Evolutionary conservation across 257 asterid genomes (phyloP).

Genomic region (Coffea eugenioides): DNA sequence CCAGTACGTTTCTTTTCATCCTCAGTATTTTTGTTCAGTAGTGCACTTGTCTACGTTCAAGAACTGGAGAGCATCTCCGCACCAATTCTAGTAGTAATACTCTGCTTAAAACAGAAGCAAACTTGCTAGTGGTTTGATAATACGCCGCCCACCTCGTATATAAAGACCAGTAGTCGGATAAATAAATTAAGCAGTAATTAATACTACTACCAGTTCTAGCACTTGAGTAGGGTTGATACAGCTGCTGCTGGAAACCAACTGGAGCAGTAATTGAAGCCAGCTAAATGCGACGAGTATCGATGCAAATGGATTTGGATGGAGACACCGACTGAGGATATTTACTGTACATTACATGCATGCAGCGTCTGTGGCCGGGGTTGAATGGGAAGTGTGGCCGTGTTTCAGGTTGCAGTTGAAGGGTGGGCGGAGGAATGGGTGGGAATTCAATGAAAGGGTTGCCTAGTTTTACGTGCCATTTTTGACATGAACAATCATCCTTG

Average conservation of each 20-base stretch:
- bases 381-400: not conserved
- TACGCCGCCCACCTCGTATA: too few relatives aligned
- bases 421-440: slow-evolving; percentile 14
- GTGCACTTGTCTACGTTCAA: not conserved
- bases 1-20: slow-evolving; percentile 28
- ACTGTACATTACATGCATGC: not conserved
- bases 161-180: too few relatives aligned
- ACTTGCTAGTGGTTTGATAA: too few relatives aligned
- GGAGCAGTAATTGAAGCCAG: slow-evolving; percentile 24
- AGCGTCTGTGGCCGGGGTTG: not conserved
- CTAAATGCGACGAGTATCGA: slow-evolving; percentile 30
- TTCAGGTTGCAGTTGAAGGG: slow-evolving; percentile 11
- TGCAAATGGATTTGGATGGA: slow-evolving; percentile 22
- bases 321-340: slow-evolving; percentile 1
- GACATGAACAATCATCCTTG: not conserved
- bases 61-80: not conserved
- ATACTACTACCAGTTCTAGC: too few relatives aligned
- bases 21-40: not conserved
- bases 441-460: slow-evolving; percentile 26
- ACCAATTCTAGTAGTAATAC: too few relatives aligned
- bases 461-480: slow-evolving; percentile 37
- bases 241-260: not conserved
- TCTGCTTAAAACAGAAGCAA: not conserved
- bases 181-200: too few relatives aligned
- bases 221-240: not conserved